These are phyloP conservation scores for Nepenthes alata DNA, from an alignment of 179 eudicot species.

Conservation along the genomic window DNA sequence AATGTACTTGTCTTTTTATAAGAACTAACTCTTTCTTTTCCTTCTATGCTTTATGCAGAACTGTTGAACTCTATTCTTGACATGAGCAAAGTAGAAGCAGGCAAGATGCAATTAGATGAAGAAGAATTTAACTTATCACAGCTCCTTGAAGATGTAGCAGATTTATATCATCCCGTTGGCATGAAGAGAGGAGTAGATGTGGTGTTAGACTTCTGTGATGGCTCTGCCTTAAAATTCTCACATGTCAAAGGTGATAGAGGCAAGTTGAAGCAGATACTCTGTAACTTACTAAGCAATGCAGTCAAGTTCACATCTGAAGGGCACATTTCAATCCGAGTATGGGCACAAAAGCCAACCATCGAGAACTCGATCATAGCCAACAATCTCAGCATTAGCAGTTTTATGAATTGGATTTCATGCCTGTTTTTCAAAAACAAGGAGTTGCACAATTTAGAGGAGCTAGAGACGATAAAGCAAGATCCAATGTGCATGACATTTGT, in stretches of 20 bases:
- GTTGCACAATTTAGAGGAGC: conserved; percentile 15
- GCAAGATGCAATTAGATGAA: conserved; percentile 61
- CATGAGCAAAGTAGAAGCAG: conserved; percentile 71
- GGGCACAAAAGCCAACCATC: conserved; percentile 43
- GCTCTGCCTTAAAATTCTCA: conserved; percentile 30
- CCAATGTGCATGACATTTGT: conserved; percentile 44
- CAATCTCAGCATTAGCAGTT: conserved; percentile 8
- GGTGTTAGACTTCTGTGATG: conserved; percentile 61
- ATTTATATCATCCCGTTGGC: conserved; percentile 52
- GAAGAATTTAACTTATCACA: conserved; percentile 43
- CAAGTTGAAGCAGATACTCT: conserved; percentile 63
- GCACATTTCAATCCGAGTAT: conserved; percentile 47
- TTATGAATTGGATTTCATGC: conserved; percentile 21
- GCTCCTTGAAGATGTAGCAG: conserved; percentile 61
- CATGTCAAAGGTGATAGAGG: conserved; percentile 59
- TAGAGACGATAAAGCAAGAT: conserved; percentile 27
- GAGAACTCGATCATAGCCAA: conserved; percentile 32
- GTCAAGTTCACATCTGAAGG: conserved; percentile 75
- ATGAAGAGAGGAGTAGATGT: conserved; percentile 67
- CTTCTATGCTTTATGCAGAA: conserved; percentile 18
- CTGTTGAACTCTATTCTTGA: conserved; percentile 67
- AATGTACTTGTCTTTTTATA: background rate
- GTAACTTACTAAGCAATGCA: conserved; percentile 70
- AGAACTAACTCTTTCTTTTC: background rate
- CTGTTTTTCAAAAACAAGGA: conserved; percentile 22